Conservation (phyloP, 2,329 filamentous ascomycete species). For the Trichophaea hybrida region DNA sequence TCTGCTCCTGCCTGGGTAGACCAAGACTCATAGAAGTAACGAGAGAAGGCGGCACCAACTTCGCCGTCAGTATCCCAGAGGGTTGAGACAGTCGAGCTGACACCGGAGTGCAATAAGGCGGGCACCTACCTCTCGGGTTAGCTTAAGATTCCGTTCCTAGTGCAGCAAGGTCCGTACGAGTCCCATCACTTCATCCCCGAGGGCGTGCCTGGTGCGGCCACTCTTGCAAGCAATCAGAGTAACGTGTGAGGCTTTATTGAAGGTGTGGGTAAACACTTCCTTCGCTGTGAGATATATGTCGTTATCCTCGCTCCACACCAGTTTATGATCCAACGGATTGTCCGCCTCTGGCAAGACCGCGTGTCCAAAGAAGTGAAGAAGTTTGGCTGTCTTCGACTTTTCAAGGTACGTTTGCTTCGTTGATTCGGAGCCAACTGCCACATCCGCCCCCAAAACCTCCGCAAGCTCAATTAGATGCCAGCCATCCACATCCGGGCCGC, state of each 20-base stretch:
- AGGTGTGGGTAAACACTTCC: not conserved
- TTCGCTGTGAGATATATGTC: not conserved
- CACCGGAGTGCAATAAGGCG: not conserved
- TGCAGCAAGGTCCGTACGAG: not conserved
- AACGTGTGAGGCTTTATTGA: not conserved
- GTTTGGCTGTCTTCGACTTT: not conserved
- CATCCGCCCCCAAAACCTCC: not conserved
- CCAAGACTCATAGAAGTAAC: not conserved
- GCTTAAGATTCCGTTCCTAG: too few species aligned
- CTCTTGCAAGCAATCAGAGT: not conserved
- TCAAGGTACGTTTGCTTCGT: not conserved
- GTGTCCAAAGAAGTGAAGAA: not conserved
- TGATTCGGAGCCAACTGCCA: not conserved
- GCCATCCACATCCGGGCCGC: not conserved
- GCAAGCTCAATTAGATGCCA: not conserved
- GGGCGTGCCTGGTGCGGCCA: not conserved
- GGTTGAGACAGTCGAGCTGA: not conserved
- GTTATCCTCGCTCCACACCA: not conserved
- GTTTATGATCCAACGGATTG: not conserved
- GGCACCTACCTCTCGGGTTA: too few species aligned
- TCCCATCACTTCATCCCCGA: not conserved
- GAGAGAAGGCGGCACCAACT: not conserved
- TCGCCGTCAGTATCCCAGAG: not conserved
- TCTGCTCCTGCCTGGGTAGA: not conserved
- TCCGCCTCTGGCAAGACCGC: not conserved